Base-by-base conservation (phyloP, 305 asterid genomes). In the Fraxinus dipetala region DNA sequence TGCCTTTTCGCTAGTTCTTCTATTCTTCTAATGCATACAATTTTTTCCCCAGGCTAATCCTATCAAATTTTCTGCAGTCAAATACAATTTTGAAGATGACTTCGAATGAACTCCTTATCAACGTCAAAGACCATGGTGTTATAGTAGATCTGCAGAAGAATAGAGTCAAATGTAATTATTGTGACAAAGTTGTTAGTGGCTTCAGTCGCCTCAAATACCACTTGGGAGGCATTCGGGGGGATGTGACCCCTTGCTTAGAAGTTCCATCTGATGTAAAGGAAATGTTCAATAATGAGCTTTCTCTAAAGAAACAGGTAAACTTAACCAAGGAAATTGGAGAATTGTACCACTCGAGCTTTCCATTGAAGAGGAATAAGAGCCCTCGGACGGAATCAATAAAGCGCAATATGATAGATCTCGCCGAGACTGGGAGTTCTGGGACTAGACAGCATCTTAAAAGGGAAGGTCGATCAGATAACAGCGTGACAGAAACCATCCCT, bases 221-320 rank as follows among this genome's bases (percentile, higher is more conserved):
- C 73, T 79, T 85, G 31, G 87, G 83, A 74, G 89, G 87, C 75
- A 22, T 83, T 31, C 73, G 83, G 11, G 78, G 83, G 77, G 85
- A 81, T 82, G 84, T 80, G 38, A 65, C 32, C 82, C 84, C 86
- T 72, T 69, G 82, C 69, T 35, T 70, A 74, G 59, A 72, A 2
- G 82, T 72, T 79, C 82, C 82, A 14, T 10, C 43, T 26, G 69
- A 54, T 54, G 80, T 77, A 31, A 80, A 83, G 75, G 82, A 76
- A 59, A 69, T 26, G 13, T 73, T 75, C n/a, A 75, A 48, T 81
- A 81, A 78, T 36, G 86, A 87, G 79, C 61, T 86, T 35, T 79
- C 69, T 22, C 81, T 45, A 43, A 84, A 78, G 74, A 80, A 75
- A 75, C 82, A n/a, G 40, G 89, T 36, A 51, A 78, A 73, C 8